Base-by-base conservation (phyloP, 345 rosid species). In the Pistacia vera region DNA sequence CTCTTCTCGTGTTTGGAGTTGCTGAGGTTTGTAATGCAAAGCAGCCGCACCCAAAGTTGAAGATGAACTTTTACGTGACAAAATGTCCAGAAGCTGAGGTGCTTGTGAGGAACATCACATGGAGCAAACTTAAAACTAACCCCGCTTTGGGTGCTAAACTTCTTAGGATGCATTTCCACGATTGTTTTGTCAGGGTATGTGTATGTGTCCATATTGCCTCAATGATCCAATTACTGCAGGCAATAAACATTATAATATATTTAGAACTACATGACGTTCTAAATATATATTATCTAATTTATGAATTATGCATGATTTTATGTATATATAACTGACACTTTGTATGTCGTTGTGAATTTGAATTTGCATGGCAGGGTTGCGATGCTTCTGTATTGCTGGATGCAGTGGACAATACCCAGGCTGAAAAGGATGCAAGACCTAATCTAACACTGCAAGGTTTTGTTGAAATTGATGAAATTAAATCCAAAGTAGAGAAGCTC, bases 141-240 rank as follows among this genome's bases (percentile, higher is more conserved):
- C 86, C 80, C 46, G 63, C 76, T 76, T 70, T 87, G 85, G 82
- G 83, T 28, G 78, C 94, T 76, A 88, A 86, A 78, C 72, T 90
- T 30, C 66, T 88, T 0, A 79, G 92, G 70, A 65, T 85, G 80
- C 96, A 91, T 11, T 91, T 78, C 79, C 96, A 89, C 70, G 96
- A 91, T 67, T 91, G 91, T 68, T 85, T 89, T 63, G 96, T 85
- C 28, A 85, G 87, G 90, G 90, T 90, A 85, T 38, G 75, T 8
- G 33, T 2, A 30, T 30, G 2, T 1, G 7, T 36, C 9, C 17
- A 1, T 33, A 35, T 16, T 0, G 0, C 11, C 64, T 25, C 67
- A 35, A 16, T 16, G n/a, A 14, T 2, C 9, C 25, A 2, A 59
- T 22, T 7, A 59, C 4, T 10, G 49, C 7, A 10, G 9, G 4